phyloP scores from a whole-genome alignment of 805 yeast genomes.

The Isabelozyma rhagii region DNA sequence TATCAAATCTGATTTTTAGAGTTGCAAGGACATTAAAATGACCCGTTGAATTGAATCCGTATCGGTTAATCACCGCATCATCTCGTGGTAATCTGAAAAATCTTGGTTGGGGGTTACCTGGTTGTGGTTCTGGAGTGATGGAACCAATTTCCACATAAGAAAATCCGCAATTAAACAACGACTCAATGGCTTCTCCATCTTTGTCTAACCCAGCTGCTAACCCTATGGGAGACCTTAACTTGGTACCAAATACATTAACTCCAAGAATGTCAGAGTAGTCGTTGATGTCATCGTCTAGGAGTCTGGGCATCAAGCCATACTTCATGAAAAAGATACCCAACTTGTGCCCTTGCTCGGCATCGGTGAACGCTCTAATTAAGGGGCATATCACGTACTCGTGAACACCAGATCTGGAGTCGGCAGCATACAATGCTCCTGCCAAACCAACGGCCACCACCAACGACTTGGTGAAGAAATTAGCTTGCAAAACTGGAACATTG shows the following conservation, averaged over 20 bases:
- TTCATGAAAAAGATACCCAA: slow-evolving; percentile 71
- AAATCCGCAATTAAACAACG: slow-evolving; percentile 74
- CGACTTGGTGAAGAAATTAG: background rate
- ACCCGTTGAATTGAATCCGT: slow-evolving; percentile 92
- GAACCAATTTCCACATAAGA: slow-evolving; percentile 92
- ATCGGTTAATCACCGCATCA: slow-evolving; percentile 88
- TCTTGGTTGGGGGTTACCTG: slow-evolving; percentile 92
- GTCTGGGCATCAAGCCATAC: slow-evolving; percentile 62
- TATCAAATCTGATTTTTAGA: slow-evolving; percentile 61
- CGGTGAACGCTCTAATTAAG: slow-evolving; percentile 59
- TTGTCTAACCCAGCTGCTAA: slow-evolving; percentile 96
- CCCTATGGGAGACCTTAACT: slow-evolving; percentile 76
- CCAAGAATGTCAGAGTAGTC: slow-evolving; percentile 37
- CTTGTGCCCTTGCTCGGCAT: slow-evolving; percentile 84
- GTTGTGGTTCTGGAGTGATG: slow-evolving; percentile 88
- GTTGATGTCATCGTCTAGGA: slow-evolving; percentile 52
- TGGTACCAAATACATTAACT: slow-evolving; percentile 64
- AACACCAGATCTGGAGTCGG: slow-evolving; percentile 78
- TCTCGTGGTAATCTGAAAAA: slow-evolving; percentile 83
- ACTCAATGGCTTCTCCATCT: slow-evolving; percentile 86
- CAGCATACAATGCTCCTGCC: slow-evolving; percentile 50
- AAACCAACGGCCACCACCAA: slow-evolving; percentile 18
- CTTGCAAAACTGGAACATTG: background rate
- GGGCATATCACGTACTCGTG: slow-evolving; percentile 86
- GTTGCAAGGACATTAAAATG: slow-evolving; percentile 70